These are phyloP conservation scores for Paracamarosporium sp. DNA, from an alignment of 2,329 filamentous ascomycete genomes.

Conservation along the genomic window DNA sequence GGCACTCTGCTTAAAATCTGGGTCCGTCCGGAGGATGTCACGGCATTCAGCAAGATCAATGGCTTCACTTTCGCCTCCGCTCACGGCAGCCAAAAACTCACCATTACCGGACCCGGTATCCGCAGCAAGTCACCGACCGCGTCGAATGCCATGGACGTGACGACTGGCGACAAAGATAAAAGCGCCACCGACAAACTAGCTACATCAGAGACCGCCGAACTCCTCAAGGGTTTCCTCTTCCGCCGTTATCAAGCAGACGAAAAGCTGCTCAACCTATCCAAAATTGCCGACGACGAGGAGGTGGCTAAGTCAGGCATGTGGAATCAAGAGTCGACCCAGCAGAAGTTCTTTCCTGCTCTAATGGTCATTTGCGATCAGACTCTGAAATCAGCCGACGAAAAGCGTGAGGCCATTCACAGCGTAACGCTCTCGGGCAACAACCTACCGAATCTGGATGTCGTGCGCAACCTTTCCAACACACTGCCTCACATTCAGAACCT, in stretches of 20 bases:
- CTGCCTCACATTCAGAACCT: slow-evolving; percentile 88
- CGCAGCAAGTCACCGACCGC: slow-evolving; percentile 16
- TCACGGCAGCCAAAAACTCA: slow-evolving; percentile 41
- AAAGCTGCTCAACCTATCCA: slow-evolving; percentile 85
- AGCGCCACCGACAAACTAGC: not conserved
- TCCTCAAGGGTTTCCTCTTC: slow-evolving; percentile 74
- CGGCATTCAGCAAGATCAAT: slow-evolving; percentile 46
- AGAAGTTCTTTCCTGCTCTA: slow-evolving; percentile 90
- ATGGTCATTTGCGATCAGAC: slow-evolving; percentile 84
- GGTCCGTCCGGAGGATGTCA: slow-evolving; percentile 44
- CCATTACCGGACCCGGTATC: slow-evolving; percentile 23
- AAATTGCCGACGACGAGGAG: slow-evolving; percentile 73
- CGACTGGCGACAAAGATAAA: not conserved
- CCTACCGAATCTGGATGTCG: slow-evolving; percentile 73
- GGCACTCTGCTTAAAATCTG: slow-evolving; percentile 46
- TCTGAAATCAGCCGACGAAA: slow-evolving; percentile 75
- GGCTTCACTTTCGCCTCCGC: slow-evolving; percentile 45
- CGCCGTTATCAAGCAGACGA: slow-evolving; percentile 73
- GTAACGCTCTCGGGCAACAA: slow-evolving; percentile 84
- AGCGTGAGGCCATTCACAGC: slow-evolving; percentile 79
- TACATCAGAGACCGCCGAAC: slow-evolving; percentile 56
- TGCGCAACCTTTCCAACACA: slow-evolving; percentile 77
- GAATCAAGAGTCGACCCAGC: slow-evolving; percentile 70
- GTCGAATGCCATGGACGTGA: slow-evolving; percentile 13
- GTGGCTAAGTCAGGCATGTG: slow-evolving; percentile 80